Percentiles rank a stretch among this genome's conserved stretches.
Evolutionary conservation across 306 rosid species (phyloP).

Genomic region (Myrica gale): DNA sequence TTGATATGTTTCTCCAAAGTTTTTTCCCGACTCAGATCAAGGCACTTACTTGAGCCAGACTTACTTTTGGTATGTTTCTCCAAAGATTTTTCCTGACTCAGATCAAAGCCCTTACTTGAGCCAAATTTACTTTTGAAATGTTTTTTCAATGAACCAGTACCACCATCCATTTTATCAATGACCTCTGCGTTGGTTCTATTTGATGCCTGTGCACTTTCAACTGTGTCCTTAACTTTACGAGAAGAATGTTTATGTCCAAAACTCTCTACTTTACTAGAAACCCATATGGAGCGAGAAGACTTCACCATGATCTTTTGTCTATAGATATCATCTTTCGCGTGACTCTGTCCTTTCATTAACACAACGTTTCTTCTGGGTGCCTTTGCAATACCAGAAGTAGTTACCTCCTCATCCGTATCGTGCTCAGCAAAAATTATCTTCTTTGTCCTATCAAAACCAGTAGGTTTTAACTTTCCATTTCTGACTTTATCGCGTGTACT

Average conservation of each 20-base stretch:
- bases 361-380: constrained; percentile 23
- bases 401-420: constrained; percentile 21
- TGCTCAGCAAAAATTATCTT: constrained; percentile 38
- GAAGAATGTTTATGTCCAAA: constrained; percentile 32
- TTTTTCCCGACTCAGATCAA: too few relatives aligned
- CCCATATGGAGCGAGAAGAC: constrained; percentile 42
- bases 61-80: constrained; percentile 35
- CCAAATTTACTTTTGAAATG: constrained; percentile 19
- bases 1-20: constrained; percentile 35
- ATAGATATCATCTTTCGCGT: constrained; percentile 3
- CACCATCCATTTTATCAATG: constrained; percentile 28
- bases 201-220: constrained; percentile 21
- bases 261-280: constrained; percentile 28
- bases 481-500: neutral
- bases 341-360: constrained; percentile 19
- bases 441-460: constrained; percentile 11
- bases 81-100: neutral
- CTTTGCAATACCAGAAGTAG: constrained; percentile 9
- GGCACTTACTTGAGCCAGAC: neutral
- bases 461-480: constrained; percentile 18
- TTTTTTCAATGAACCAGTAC: constrained; percentile 36
- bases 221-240: constrained; percentile 26
- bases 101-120: too few relatives aligned
- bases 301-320: constrained; percentile 8
- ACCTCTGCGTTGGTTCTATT: constrained; percentile 35